Evolutionary conservation across 2,329 filamentous ascomycete species (phyloP), one percentile per base, ranked within the genome.

Genomic region (Fusarium mexicanum): DNA sequence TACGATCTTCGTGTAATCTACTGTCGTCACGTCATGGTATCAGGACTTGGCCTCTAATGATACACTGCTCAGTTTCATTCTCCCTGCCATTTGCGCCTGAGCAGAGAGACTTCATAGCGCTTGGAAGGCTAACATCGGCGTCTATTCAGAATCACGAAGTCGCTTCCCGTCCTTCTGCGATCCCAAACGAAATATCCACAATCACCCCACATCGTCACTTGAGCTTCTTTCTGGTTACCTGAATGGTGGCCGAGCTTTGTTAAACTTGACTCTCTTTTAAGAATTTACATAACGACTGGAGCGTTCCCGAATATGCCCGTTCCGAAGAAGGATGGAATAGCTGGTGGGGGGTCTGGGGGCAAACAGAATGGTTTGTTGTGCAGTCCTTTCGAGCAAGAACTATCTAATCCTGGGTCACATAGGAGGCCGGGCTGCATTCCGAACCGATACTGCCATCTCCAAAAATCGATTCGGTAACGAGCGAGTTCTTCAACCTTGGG

Each of bases 381-480:
- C 35, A 55, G 48, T 48, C 33, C 29, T 64, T 18, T 33, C 43
- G 44, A 16, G 16, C 43, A 51, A 54, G 59, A 18, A n/a, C 22
- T 40, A 29, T 71, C 72, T 76, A 69, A 64, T 29, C n/a, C 18
- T 67, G 11, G n/a, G 40, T 40, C 18, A 20, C 31, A 50, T 26
- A 96, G 94, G 93, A 72, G 87, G 88, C 76, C 86, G 90, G 47
- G 84, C 88, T 65, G 89, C 87, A 31, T 98, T 98, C 84, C 92
- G 93, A 73, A 98, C 96, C 31, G 96, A 98, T 80, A 87, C 90
- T 40, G 94, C 96, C 78, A 98, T 98, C 72, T 96, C 95, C 13
- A 93, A 93, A 74, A 89, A 88, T 77, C 89, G 92, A 72, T 84
- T 88, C 51, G 87, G 90, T 55, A 90, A 89, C 66, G 94, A 97